Base-by-base conservation (phyloP, 2,329 filamentous ascomycete genomes). In the Colletotrichum tropicale region DNA sequence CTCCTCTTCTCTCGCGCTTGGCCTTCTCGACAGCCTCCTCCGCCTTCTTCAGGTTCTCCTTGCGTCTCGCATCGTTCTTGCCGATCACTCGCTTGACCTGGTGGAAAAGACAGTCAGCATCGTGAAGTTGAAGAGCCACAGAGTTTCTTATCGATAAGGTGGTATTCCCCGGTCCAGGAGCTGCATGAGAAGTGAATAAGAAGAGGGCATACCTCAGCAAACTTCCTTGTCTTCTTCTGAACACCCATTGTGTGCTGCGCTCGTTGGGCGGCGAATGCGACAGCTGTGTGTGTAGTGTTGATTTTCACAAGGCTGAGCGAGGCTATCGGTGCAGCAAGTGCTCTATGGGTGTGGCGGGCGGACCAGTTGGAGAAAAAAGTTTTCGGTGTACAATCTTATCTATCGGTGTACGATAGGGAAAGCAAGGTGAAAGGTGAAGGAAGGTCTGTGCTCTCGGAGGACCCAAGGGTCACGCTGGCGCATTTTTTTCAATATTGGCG, bases 171-270 rank as follows among this genome's bases (percentile, higher is more conserved):
- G 18, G 70, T 43, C 16, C 58, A n/a, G 30, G 24, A 38, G n/a
- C n/a, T 15, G 61, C 21, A n/a, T 64, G n/a, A 52, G 21, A 64
- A 43, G 12, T 26, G 1, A 1, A 18, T 16, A 2, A 32, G 78
- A 82, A 81, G 80, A 28, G n/a, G 48, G 76, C 86, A 76, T 81
- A 91, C 91, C 83, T 90, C 88, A 66, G 93, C 96, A 84, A 98
- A 98, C 88, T 98, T 98, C 88, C 96, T 93, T 69, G 95, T 98
- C 84, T 93, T 95, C 88, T 98, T 98, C 78, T 93, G 92, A 80
- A 96, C 92, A 86, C 96, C 96, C 96, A 98, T 98, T 77, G 73
- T 79, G 62, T 58, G 6, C 24, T 71, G 18, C 52, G 36, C 12
- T 65, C 58, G 58, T 65, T 18, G 62, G n/a, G 55, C 15, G 58